A percentile compares a stretch with the other conserved stretches of the same genome.
Evolutionary conservation across 2,329 filamentous ascomycete genomes (phyloP).

Genomic region (Mollisia scopiformis): DNA sequence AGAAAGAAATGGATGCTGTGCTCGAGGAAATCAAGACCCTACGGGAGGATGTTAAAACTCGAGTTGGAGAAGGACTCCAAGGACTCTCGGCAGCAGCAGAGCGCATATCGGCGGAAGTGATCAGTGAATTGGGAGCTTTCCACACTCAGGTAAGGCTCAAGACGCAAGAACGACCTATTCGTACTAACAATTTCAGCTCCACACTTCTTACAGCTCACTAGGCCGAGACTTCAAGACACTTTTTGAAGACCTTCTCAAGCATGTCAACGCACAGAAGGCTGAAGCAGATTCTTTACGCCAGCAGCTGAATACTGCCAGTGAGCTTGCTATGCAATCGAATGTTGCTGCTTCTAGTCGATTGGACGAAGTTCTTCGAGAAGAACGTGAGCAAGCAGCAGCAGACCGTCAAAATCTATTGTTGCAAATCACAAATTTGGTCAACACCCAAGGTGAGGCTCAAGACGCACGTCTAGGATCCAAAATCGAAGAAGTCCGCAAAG

Average conservation of each 20-base stretch:
- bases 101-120: constrained; percentile 85
- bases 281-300: constrained; percentile 75
- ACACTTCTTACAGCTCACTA: constrained; percentile 80
- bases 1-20: constrained; percentile 86
- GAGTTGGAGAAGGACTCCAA: constrained; percentile 82
- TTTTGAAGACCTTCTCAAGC: constrained; percentile 79
- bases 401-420: constrained; percentile 75
- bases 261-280: constrained; percentile 74
- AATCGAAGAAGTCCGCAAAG: constrained; percentile 63
- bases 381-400: constrained; percentile 70
- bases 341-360: constrained; percentile 67
- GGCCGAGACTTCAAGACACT: constrained; percentile 84
- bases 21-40: constrained; percentile 91
- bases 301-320: constrained; percentile 72
- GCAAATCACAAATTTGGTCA: constrained; percentile 79
- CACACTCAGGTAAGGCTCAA: constrained; percentile 61
- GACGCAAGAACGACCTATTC: background rate
- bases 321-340: constrained; percentile 69
- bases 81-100: constrained; percentile 83
- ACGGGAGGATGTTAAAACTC: constrained; percentile 83
- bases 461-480: constrained; percentile 70
- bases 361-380: constrained; percentile 72
- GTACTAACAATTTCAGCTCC: constrained; percentile 58
- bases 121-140: constrained; percentile 83
- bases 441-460: constrained; percentile 72